These are phyloP conservation scores for Dujonia santamariae DNA, from an alignment of 1,139 yeast genomes.

Conservation along the genomic window DNA sequence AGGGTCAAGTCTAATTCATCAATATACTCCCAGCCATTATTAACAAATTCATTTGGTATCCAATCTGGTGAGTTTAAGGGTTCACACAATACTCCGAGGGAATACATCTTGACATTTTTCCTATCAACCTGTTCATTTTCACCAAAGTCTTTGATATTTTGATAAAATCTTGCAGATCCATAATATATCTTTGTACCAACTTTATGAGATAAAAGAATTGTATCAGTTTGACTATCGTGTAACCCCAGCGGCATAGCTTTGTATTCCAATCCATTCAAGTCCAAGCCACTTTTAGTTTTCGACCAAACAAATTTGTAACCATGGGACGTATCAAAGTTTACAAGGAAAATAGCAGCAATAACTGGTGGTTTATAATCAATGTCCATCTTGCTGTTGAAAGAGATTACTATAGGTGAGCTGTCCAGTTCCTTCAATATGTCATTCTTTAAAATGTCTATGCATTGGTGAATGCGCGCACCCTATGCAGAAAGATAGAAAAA, in stretches of 20 bases:
- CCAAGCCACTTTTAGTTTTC: constrained; percentile 18
- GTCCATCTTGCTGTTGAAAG: too few relatives aligned
- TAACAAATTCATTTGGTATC: constrained; percentile 52
- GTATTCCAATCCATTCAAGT: constrained; percentile 54
- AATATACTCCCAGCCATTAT: constrained; percentile 56
- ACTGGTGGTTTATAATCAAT: constrained; percentile 10
- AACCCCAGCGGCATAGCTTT: constrained; percentile 80
- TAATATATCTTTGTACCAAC: constrained; percentile 27
- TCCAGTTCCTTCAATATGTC: too few relatives aligned
- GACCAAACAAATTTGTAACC: constrained; percentile 67
- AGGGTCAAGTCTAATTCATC: constrained; percentile 44
- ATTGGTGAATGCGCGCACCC: too few relatives aligned
- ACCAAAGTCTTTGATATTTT: constrained; percentile 16
- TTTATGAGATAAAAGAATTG: constrained; percentile 32
- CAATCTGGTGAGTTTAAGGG: constrained; percentile 26
- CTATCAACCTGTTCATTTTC: constrained; percentile 32
- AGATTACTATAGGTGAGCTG: too few relatives aligned
- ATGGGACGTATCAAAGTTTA: constrained; percentile 58
- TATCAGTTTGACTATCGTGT: constrained; percentile 58
- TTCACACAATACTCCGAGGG: constrained; percentile 62
- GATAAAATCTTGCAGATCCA: constrained; percentile 37
- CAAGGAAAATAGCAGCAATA: constrained; percentile 52
- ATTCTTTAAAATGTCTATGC: too few relatives aligned
- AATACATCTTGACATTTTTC: constrained; percentile 57
- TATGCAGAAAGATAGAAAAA: too few relatives aligned